Conservation (phyloP, 1,139 yeast species). For the Starmera stellimalicola region DNA sequence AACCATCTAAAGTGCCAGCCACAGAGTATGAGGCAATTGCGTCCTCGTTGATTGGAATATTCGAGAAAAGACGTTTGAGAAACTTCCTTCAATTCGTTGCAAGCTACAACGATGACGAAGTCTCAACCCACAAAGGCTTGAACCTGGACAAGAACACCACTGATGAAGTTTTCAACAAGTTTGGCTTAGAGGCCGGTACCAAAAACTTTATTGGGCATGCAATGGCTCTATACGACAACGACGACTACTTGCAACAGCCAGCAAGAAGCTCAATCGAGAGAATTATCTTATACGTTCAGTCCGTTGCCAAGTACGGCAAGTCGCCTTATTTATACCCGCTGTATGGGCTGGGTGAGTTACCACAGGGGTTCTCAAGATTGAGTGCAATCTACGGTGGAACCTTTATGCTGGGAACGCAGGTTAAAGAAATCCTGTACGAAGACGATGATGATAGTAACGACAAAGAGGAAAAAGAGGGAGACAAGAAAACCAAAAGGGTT, state of each 20-base stretch:
- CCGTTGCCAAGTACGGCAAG: slow-evolving; percentile 92
- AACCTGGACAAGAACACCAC: slow-evolving; percentile 83
- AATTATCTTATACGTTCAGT: slow-evolving; percentile 73
- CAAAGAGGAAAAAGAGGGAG: slow-evolving; percentile 68
- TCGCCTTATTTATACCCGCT: slow-evolving; percentile 94
- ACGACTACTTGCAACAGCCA: slow-evolving; percentile 79
- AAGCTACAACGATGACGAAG: slow-evolving; percentile 68
- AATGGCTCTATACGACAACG: slow-evolving; percentile 96
- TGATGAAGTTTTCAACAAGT: slow-evolving; percentile 84
- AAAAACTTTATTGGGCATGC: slow-evolving; percentile 97
- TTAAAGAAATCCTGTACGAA: slow-evolving; percentile 76
- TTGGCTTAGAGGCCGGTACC: slow-evolving; percentile 88
- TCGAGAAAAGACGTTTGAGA: slow-evolving; percentile 94
- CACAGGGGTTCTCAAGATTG: slow-evolving; percentile 96
- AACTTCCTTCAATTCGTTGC: slow-evolving; percentile 83
- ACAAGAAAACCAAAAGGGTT: too few species aligned
- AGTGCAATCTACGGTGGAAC: slow-evolving; percentile 98
- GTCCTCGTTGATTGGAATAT: slow-evolving; percentile 90
- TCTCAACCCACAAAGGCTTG: slow-evolving; percentile 76
- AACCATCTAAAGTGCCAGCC: slow-evolving; percentile 92
- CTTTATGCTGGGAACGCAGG: slow-evolving; percentile 93
- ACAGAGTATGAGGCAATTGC: slow-evolving; percentile 85
- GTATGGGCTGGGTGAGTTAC: slow-evolving; percentile 95
- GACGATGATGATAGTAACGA: too few species aligned
- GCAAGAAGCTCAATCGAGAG: slow-evolving; percentile 91